Evolutionary conservation across 768 basidiomycete genomes (phyloP).

Genomic region (Tricholomella constricta): DNA sequence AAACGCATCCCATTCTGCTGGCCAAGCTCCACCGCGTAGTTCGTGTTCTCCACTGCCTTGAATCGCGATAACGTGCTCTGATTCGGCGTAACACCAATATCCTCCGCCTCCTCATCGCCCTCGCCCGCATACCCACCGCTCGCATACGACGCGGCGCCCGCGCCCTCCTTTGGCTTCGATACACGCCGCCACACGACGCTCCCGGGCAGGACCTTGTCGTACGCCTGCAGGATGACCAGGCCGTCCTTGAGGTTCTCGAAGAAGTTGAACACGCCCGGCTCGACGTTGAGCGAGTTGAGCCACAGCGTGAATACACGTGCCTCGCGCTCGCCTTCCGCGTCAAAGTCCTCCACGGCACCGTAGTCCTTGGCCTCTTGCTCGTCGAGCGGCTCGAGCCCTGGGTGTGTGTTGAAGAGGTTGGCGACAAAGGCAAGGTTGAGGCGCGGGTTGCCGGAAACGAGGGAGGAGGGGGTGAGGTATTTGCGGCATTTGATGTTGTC

Average conservation of each 20-base stretch:
- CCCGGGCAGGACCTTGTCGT: slow-evolving; percentile 93
- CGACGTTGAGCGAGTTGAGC: slow-evolving; percentile 97
- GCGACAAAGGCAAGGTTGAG: slow-evolving; percentile 98
- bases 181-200: slow-evolving; percentile 94
- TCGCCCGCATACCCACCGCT: slow-evolving; percentile 39
- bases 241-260: slow-evolving; percentile 97
- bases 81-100: slow-evolving; percentile 81
- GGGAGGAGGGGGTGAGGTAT: slow-evolving; percentile 89
- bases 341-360: slow-evolving; percentile 92
- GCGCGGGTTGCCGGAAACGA: slow-evolving; percentile 93
- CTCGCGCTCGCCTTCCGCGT: slow-evolving; percentile 98
- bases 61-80: slow-evolving; percentile 89
- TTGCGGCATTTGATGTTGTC: slow-evolving; percentile 93
- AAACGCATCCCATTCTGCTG: slow-evolving; percentile 93
- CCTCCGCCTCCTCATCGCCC: slow-evolving; percentile 73
- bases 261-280: slow-evolving; percentile 93
- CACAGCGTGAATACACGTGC: slow-evolving; percentile 97
- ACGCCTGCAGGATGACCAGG: slow-evolving; percentile 88
- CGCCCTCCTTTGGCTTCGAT: slow-evolving; percentile 85
- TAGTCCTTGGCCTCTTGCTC: slow-evolving; percentile 93
- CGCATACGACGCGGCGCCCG: slow-evolving; percentile 41
- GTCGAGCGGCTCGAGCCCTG: slow-evolving; percentile 91
- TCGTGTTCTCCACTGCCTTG: slow-evolving; percentile 98
- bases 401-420: slow-evolving; percentile 97
- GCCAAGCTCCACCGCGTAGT: slow-evolving; percentile 91